Base-by-base conservation (phyloP, 2,329 filamentous ascomycete species). In the Chaetomium globosum region DNA sequence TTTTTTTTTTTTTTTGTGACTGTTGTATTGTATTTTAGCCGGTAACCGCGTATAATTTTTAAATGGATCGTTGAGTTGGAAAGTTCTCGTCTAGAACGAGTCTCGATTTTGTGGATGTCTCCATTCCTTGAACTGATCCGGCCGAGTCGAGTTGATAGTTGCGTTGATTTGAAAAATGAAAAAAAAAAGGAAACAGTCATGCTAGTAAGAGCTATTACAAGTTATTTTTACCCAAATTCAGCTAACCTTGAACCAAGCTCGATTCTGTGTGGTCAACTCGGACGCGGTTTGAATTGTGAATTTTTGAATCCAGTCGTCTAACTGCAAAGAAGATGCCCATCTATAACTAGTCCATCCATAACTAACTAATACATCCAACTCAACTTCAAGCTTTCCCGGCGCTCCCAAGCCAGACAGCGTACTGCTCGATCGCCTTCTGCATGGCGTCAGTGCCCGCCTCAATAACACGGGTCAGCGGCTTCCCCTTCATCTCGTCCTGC, bases 391-490 rank as follows among this genome's bases (percentile, higher is more conserved):
- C 80, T 72, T 80, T 82, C 9, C 80, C 80, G 5, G 80, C 79
- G 61, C 79, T 81, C 1, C 80, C 79, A 19, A 82, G 71, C 77
- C 74, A 76, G 46, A 75, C 72, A 77, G 80, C 80, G 65, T 82
- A 82, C 68, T 76, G 68, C 74, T 83, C 80, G 54, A 82, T 80
- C 7, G 79, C 80, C 65, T 76, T 74, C 73, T 83, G 81, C 81
- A 83, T 83, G 16, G 74, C 75, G 33, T 77, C 70, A 0, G 80
- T 82, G 12, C 79, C 80, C 2, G 77, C 77, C 72, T 83, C 81
- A 30, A 82, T 82, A 48, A 82, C 79, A 53, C 73, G 77, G 23
- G 81, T 82, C 68, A 82, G 71, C 21, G 81, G 80, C 72, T 79
- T 80, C 1, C 79, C 80, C 36, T 71, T 70, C 79, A 80, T 81